A percentile compares a stretch with the other conserved stretches of the same genome.
These are phyloP conservation scores for Vaccinium macrocarpon DNA, from an alignment of 148 eudicot species.

Conservation along the genomic window DNA sequence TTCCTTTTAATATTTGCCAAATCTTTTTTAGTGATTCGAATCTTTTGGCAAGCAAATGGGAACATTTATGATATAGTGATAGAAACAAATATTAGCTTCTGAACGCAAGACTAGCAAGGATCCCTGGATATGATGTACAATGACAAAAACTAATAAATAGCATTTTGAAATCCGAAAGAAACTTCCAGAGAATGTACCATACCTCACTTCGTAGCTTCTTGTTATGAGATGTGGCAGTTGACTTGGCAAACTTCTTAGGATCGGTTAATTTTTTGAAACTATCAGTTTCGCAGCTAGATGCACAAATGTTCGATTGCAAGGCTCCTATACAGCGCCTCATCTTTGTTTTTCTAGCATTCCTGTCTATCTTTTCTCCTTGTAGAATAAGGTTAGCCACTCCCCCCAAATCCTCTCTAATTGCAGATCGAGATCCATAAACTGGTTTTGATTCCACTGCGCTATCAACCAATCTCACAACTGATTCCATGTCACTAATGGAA, in stretches of 20 bases:
- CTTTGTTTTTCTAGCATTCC: not conserved
- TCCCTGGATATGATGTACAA: not conserved
- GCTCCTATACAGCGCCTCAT: not conserved
- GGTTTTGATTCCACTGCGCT: constrained; percentile 16
- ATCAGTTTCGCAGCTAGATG: constrained; percentile 4
- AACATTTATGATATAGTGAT: not conserved
- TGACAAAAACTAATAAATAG: not conserved
- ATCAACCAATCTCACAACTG: constrained; percentile 17
- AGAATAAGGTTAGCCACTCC: not conserved
- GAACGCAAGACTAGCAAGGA: not conserved
- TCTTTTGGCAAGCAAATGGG: not conserved
- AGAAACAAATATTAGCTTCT: not conserved
- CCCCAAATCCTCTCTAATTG: constrained; percentile 2
- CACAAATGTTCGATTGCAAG: not conserved
- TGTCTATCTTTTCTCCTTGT: constrained; percentile 5
- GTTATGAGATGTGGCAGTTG: not conserved
- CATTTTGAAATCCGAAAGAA: not conserved
- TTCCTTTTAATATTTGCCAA: too few relatives aligned
- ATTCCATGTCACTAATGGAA: constrained; percentile 21
- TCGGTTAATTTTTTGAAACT: not conserved
- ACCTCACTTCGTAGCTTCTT: constrained; percentile 16
- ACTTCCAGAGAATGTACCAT: not conserved
- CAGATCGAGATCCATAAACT: constrained; percentile 19
- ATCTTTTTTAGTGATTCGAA: too few relatives aligned
- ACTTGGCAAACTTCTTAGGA: not conserved